phyloP scores from a whole-genome alignment of 1,284 basidiomycete genomes.

The Coriolopsis trogii region DNA sequence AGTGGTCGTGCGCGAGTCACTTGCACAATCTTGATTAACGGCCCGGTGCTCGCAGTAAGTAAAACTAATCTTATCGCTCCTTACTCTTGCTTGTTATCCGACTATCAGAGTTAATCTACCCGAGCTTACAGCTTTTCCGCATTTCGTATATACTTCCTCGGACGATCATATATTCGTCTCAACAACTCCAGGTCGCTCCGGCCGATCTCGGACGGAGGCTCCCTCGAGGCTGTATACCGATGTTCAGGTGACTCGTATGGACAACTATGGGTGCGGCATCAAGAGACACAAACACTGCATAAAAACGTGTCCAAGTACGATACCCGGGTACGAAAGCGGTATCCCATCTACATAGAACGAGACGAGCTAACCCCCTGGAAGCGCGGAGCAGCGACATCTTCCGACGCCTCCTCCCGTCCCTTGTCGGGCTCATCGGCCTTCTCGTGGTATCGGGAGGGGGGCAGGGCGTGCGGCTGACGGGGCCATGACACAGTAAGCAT shows the following conservation, averaged over 20 bases:
- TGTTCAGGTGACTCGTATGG: neutral
- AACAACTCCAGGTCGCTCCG: neutral
- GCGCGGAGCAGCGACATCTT: too few relatives aligned
- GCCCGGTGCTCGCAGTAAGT: neutral
- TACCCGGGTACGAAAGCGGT: too few relatives aligned
- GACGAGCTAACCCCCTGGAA: too few relatives aligned
- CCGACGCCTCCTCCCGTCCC: neutral
- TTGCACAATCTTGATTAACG: conserved; percentile 10
- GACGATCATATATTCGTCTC: neutral
- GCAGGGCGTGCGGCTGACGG: too few relatives aligned
- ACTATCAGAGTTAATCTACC: too few relatives aligned
- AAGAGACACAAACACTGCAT: neutral
- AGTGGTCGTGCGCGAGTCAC: conserved; percentile 25
- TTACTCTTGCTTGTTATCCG: neutral
- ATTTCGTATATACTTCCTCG: neutral
- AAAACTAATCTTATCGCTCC: neutral
- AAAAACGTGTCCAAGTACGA: neutral
- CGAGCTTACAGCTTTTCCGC: neutral
- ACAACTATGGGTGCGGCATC: conserved; percentile 5
- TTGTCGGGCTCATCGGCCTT: neutral
- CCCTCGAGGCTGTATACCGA: too few relatives aligned
- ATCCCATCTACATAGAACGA: neutral
- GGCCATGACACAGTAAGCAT: conserved; percentile 32
- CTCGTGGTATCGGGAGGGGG: conserved; percentile 2
- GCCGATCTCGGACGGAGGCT: too few relatives aligned